Percentiles rank a stretch among this genome's conserved stretches.
Conservation (phyloP, 352 stramenopile genomes). For the Phytophthora pini region DNA sequence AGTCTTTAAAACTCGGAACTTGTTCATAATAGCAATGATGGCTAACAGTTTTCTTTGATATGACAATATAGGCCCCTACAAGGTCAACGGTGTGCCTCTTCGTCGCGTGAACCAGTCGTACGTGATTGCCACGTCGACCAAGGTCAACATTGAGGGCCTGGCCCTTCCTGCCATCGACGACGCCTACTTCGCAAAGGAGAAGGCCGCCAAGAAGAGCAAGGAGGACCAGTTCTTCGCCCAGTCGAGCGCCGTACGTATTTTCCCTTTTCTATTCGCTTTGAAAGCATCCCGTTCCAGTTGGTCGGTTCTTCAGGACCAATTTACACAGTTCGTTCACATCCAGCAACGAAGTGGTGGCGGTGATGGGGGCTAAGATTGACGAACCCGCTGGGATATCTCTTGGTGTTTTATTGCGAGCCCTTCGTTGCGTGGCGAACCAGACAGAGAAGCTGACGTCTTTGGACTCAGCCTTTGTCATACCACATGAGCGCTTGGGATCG, state of each 20-base stretch:
- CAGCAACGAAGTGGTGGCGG: slow-evolving; percentile 2
- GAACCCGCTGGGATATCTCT: slow-evolving; percentile 44
- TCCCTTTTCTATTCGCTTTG: slow-evolving; percentile 14
- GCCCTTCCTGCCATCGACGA: slow-evolving; percentile 95
- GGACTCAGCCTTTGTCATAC: slow-evolving; percentile 7
- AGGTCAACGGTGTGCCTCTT: slow-evolving; percentile 98
- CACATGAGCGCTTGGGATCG: slow-evolving; percentile 92
- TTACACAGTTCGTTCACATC: slow-evolving; percentile 4
- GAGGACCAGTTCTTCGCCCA: slow-evolving; percentile 99
- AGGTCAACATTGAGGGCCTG: slow-evolving; percentile 94
- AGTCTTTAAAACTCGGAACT: not conserved
- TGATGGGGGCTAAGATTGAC: slow-evolving; percentile 20
- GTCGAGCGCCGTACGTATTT: slow-evolving; percentile 74
- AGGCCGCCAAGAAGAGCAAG: slow-evolving; percentile 91
- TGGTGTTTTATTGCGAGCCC: not conserved
- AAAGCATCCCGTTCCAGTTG: slow-evolving; percentile 29
- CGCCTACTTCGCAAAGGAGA: slow-evolving; percentile 97
- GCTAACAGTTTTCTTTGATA: slow-evolving; percentile 4
- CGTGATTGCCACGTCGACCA: slow-evolving; percentile 98
- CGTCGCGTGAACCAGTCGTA: slow-evolving; percentile 99
- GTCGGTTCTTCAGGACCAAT: slow-evolving; percentile 20
- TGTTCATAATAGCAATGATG: not conserved
- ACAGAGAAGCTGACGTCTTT: slow-evolving; percentile 4
- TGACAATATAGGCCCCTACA: slow-evolving; percentile 93
- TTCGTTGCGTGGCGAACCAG: slow-evolving; percentile 19